Base-by-base conservation (phyloP, 1,284 basidiomycete species). In the Neolentinus lepideus region DNA sequence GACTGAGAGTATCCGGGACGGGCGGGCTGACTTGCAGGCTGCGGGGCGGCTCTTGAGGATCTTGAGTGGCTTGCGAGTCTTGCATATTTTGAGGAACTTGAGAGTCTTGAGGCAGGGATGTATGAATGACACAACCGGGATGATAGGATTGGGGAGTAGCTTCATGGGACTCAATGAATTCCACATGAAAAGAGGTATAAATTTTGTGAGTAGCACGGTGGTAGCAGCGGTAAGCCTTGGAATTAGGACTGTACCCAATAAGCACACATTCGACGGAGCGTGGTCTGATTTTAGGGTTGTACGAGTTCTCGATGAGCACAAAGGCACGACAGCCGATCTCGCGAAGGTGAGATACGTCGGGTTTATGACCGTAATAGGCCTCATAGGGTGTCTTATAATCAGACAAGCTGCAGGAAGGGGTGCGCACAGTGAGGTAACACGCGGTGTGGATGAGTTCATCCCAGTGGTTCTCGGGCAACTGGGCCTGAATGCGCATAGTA, bases 171-270 rank as follows among this genome's bases (percentile, higher is more conserved):
- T 73, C 68, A 22, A 71, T 58, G 57, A 73, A 73, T 1, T 54
- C 46, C 1, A 71, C 67, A 56, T 71, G 63, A 47, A 62, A 65
- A 0, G 68, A 67, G 9, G 56, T 57, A 48, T 64, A 58, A 2
- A 71, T 53, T 10, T 58, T 57, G 8, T 53, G 27, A 1, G 64
- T 61, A 6, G 54, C 26, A 1, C 52, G 54, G 35, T 71, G 58
- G 43, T 67, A 71, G 52, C 64, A 68, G 9, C 65, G 43, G 53
- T 72, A 73, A 0, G 69, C 59, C 58, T 72, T 73, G 0, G 69
- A 67, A 16, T 65, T 57, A 0, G 54, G 33, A 1, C 59, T 62
- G 47, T 74, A 73, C 0, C 70, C 69, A 21, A 72, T 65, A 1
- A 74, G 65, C 1, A 68, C 57, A 33, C 68, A 70, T 52, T 70